Evolutionary conservation across 352 stramenopile species (phyloP).

Genomic region (Thraustotheca clavata): DNA sequence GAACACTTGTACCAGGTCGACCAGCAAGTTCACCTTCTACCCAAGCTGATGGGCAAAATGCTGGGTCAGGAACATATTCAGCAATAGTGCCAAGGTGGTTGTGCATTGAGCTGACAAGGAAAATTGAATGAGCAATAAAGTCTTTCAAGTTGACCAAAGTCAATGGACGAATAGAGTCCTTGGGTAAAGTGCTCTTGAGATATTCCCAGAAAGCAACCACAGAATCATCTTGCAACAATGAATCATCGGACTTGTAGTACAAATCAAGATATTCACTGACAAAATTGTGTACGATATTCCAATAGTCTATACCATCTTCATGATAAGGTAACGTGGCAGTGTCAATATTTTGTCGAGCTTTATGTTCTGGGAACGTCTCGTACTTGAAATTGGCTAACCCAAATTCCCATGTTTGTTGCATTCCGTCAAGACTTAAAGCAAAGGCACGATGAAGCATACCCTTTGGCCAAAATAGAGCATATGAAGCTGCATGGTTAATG

Average conservation of each 20-base stretch:
- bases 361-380: conserved; percentile 2
- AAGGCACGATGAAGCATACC: conserved; percentile 17
- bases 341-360: conserved; percentile 7
- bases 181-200: conserved; percentile 1
- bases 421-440: conserved; percentile 1
- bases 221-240: neutral
- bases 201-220: conserved; percentile 6
- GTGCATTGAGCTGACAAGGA: neutral
- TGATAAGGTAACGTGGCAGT: conserved; percentile 15
- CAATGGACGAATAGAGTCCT: neutral
- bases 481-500: conserved; percentile 14
- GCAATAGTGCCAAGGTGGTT: conserved; percentile 10
- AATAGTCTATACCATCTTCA: conserved; percentile 20
- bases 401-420: conserved; percentile 18
- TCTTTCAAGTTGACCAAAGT: conserved; percentile 7
- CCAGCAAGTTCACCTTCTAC: conserved; percentile 9
- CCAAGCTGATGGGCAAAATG: conserved; percentile 9
- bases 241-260: conserved; percentile 2
- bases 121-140: conserved; percentile 7
- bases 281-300: neutral
- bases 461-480: conserved; percentile 18
- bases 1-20: neutral
- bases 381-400: conserved; percentile 6
- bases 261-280: conserved; percentile 11
- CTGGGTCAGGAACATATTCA: conserved; percentile 10